A percentile compares a stretch with the other conserved stretches of the same genome.
These are phyloP conservation scores for Candida boidinii DNA, from an alignment of 805 yeast species.

Conservation along the genomic window DNA sequence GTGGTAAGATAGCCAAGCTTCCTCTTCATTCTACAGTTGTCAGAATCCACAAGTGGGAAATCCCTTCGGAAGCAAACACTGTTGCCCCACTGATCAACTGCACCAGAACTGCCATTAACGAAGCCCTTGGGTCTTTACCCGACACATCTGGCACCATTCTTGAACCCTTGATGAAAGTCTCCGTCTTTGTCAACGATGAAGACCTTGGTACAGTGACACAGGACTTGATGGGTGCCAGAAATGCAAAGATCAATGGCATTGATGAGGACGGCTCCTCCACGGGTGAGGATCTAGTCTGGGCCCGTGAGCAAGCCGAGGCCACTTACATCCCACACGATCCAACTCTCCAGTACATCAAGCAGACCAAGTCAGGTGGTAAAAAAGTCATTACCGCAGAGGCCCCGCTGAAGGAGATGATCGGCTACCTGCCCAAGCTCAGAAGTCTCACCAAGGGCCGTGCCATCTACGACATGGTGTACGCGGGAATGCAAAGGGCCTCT, in stretches of 20 bases:
- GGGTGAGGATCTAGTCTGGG: slow-evolving; percentile 30
- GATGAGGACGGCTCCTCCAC: slow-evolving; percentile 42
- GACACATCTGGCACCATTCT: slow-evolving; percentile 41
- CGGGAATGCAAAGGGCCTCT: slow-evolving; percentile 63
- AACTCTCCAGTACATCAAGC: slow-evolving; percentile 34
- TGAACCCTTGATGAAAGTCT: slow-evolving; percentile 84
- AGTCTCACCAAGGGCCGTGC: slow-evolving; percentile 89
- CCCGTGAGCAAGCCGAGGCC: slow-evolving; percentile 45
- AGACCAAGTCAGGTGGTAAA: slow-evolving; percentile 22
- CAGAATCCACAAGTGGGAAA: slow-evolving; percentile 39
- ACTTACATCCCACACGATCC: slow-evolving; percentile 73
- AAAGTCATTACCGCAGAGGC: slow-evolving; percentile 69
- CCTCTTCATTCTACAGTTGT: slow-evolving; percentile 56
- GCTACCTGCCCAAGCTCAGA: slow-evolving; percentile 70
- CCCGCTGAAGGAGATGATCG: slow-evolving; percentile 85
- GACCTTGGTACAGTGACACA: slow-evolving; percentile 79
- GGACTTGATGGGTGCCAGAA: slow-evolving; percentile 72
- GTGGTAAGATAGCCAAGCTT: slow-evolving; percentile 52
- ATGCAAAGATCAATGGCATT: slow-evolving; percentile 64
- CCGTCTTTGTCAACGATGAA: slow-evolving; percentile 56
- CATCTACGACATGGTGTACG: slow-evolving; percentile 67
- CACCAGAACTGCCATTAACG: slow-evolving; percentile 34
- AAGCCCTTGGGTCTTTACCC: slow-evolving; percentile 24
- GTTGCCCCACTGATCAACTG: slow-evolving; percentile 34
- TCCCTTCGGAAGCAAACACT: slow-evolving; percentile 42